Percentiles rank a stretch among this genome's conserved stretches.
phyloP scores from a whole-genome alignment of 306 rosid species.

The Lathyrus oleraceus region DNA sequence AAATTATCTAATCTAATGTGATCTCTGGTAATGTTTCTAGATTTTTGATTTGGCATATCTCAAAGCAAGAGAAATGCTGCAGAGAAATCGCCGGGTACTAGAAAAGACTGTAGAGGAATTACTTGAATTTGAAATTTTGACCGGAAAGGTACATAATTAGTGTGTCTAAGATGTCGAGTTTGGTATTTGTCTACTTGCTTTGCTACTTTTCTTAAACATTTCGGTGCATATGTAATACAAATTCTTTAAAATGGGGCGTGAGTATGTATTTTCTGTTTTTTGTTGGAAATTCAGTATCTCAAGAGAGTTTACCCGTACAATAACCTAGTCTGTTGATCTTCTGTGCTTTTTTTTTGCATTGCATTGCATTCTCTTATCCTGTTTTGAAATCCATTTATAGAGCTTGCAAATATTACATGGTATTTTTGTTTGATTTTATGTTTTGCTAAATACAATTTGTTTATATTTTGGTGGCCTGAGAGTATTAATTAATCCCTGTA shows the following conservation, averaged over 20 bases:
- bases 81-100: slow-evolving; percentile 66
- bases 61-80: slow-evolving; percentile 79
- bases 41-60: slow-evolving; percentile 84
- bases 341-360: slow-evolving; percentile 7
- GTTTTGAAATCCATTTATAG: slow-evolving; percentile 13
- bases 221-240: not conserved
- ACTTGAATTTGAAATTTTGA: slow-evolving; percentile 85
- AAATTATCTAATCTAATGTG: slow-evolving; percentile 31
- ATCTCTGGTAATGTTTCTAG: slow-evolving; percentile 43
- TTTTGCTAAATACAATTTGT: slow-evolving; percentile 21
- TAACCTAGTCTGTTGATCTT: slow-evolving; percentile 21
- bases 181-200: slow-evolving; percentile 22
- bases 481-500: slow-evolving; percentile 6
- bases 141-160: slow-evolving; percentile 65
- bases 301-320: slow-evolving; percentile 4
- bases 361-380: slow-evolving; percentile 16
- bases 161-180: slow-evolving; percentile 29
- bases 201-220: slow-evolving; percentile 8
- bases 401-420: slow-evolving; percentile 17
- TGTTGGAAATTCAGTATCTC: slow-evolving; percentile 15
- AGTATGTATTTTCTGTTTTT: not conserved
- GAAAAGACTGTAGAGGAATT: slow-evolving; percentile 88
- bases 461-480: slow-evolving; percentile 12
- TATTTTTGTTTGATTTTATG: slow-evolving; percentile 16
- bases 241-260: slow-evolving; percentile 2